phyloP scores from a whole-genome alignment of 768 basidiomycete genomes.

The Infundibulicybe gibba region DNA sequence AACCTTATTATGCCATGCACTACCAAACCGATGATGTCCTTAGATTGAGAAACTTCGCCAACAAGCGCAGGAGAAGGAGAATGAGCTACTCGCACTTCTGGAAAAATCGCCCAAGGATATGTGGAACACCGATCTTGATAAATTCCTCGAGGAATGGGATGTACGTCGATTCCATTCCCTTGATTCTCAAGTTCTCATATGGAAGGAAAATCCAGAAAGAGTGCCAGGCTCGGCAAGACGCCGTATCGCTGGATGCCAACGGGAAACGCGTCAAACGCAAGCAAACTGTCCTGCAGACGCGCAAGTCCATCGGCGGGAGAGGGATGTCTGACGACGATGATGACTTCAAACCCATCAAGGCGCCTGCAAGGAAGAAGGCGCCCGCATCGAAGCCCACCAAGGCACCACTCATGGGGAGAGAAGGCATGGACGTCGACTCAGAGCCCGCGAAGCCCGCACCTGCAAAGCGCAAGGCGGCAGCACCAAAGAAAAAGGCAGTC shows the following conservation, averaged over 20 bases:
- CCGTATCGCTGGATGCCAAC: slow-evolving; percentile 32
- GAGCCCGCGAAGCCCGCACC: slow-evolving; percentile 13
- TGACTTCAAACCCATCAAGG: slow-evolving; percentile 47
- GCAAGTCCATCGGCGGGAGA: slow-evolving; percentile 41
- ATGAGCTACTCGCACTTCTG: slow-evolving; percentile 74
- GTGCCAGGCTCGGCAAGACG: slow-evolving; percentile 46
- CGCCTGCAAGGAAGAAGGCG: slow-evolving; percentile 37
- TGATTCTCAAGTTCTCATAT: neutral
- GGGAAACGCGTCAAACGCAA: slow-evolving; percentile 48
- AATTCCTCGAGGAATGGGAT: slow-evolving; percentile 81
- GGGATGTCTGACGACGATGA: slow-evolving; percentile 37
- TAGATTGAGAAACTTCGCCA: slow-evolving; percentile 82
- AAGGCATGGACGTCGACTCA: slow-evolving; percentile 20
- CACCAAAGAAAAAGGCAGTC: slow-evolving; percentile 14
- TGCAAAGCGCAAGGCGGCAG: slow-evolving; percentile 15
- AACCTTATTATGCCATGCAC: neutral
- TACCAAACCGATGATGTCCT: slow-evolving; percentile 1
- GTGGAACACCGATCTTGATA: slow-evolving; percentile 89
- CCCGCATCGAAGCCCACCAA: slow-evolving; percentile 22
- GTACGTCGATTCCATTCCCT: slow-evolving; percentile 38
- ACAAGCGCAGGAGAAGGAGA: slow-evolving; percentile 81
- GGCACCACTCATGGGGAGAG: slow-evolving; percentile 21
- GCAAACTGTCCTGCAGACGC: slow-evolving; percentile 41
- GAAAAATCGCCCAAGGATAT: slow-evolving; percentile 76
- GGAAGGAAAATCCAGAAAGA: slow-evolving; percentile 23